Percentiles rank a stretch among this genome's conserved stretches.
Conservation (phyloP, 768 basidiomycete genomes). For the Pulveroboletus frians region DNA sequence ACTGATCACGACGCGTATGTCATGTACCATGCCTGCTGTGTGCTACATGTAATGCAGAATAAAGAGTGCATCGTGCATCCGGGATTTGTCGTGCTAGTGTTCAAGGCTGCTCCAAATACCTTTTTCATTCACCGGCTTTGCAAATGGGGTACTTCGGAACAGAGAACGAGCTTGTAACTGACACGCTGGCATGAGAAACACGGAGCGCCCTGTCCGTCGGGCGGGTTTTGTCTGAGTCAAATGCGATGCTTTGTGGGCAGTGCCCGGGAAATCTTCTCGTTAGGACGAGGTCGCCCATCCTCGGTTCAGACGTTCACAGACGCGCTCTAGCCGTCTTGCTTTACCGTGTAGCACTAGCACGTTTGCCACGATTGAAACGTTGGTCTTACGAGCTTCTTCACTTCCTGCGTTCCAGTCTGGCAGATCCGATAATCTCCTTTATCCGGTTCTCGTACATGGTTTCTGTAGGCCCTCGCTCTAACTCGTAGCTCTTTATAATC, state of each 20-base stretch:
- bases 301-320: background rate
- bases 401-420: background rate
- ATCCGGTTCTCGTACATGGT: conserved; percentile 25
- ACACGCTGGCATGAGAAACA: background rate
- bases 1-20: conserved; percentile 39
- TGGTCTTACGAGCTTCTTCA: background rate
- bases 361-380: background rate
- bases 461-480: conserved; percentile 14
- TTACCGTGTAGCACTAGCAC: background rate
- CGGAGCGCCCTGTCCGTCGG: conserved; percentile 2
- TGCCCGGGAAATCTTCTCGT: background rate
- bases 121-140: background rate
- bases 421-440: conserved; percentile 33
- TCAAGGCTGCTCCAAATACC: background rate
- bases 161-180: background rate
- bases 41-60: conserved; percentile 21
- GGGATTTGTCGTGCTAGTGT: conserved; percentile 2
- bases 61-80: conserved; percentile 12
- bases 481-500: conserved; percentile 28
- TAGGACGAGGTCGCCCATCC: background rate
- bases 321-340: background rate
- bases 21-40: conserved; percentile 12
- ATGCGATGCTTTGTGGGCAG: background rate
- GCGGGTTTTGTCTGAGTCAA: background rate
- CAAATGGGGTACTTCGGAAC: conserved; percentile 14